phyloP scores from a whole-genome alignment of 2,329 filamentous ascomycete genomes.

The Penicillium sp. region DNA sequence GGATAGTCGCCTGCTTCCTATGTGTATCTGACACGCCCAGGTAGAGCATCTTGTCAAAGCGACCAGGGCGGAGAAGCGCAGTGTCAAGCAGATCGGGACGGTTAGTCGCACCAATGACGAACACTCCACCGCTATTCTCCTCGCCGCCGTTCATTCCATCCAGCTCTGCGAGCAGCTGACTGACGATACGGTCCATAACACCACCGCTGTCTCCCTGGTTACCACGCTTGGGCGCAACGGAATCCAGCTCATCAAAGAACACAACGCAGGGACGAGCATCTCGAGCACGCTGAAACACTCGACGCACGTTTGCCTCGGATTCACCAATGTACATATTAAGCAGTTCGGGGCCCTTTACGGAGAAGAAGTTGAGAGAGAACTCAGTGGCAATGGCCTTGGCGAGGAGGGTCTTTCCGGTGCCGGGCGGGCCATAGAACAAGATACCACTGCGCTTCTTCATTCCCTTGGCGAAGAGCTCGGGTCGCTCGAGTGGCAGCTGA shows the following conservation, averaged over 20 bases:
- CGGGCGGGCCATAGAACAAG: conserved; percentile 95
- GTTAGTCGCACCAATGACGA: conserved; percentile 96
- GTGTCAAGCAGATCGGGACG: conserved; percentile 89
- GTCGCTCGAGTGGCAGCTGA: conserved; percentile 83
- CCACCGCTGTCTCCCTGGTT: conserved; percentile 97
- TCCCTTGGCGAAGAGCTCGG: conserved; percentile 91
- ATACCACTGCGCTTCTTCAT: conserved; percentile 99
- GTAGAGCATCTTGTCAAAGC: conserved; percentile 99
- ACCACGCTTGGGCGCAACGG: conserved; percentile 90
- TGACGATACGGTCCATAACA: conserved; percentile 97
- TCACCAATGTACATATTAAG: conserved; percentile 99
- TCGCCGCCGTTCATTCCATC: conserved; percentile 97
- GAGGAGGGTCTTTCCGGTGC: conserved; percentile 99
- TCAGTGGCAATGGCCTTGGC: conserved; percentile 99
- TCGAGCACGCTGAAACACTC: conserved; percentile 98
- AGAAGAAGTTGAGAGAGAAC: conserved; percentile 99
- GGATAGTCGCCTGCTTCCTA: conserved; percentile 89
- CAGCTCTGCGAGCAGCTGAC: conserved; percentile 87
- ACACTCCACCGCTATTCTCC: conserved; percentile 76
- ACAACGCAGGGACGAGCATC: conserved; percentile 97
- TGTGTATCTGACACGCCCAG: conserved; percentile 95
- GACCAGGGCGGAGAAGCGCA: conserved; percentile 80
- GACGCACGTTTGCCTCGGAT: conserved; percentile 98
- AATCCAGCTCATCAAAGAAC: conserved; percentile 97
- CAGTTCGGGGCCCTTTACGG: conserved; percentile 95